Evolutionary conservation across 2,329 filamentous ascomycete species (phyloP).

Genomic region (Lecanicillium sp.): DNA sequence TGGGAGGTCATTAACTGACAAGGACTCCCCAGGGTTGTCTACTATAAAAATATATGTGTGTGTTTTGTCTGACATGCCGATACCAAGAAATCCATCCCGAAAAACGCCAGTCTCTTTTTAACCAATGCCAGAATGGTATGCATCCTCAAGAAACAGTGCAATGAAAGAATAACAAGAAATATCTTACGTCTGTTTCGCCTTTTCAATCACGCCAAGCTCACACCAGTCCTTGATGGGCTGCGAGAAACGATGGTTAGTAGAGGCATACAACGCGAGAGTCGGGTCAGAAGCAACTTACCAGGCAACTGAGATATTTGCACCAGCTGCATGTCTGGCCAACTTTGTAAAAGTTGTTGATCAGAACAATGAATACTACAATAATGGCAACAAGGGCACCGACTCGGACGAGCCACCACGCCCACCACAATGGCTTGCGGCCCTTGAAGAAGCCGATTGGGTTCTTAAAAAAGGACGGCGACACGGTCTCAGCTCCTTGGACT

Average conservation of each 20-base stretch:
- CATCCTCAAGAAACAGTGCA: constrained; percentile 5
- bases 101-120: constrained; percentile 28
- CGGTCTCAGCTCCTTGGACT: constrained; percentile 45
- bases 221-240: constrained; percentile 64
- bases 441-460: constrained; percentile 77
- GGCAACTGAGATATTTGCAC: constrained; percentile 92
- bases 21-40: no score
- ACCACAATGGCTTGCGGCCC: constrained; percentile 88
- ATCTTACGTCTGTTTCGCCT: constrained; percentile 4
- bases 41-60: no score
- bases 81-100: constrained; percentile 1
- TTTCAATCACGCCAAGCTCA: constrained; percentile 35
- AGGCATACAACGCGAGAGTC: not conserved
- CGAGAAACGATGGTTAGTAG: constrained; percentile 14
- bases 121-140: no score
- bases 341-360: constrained; percentile 87
- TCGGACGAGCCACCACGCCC: constrained; percentile 91
- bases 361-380: constrained; percentile 74
- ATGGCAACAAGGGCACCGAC: constrained; percentile 72
- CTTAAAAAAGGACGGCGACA: constrained; percentile 48
- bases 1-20: no score
- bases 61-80: no score
- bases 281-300: constrained; percentile 55
- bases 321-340: constrained; percentile 70
- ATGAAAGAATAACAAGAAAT: constrained; percentile 6